Evolutionary conservation across 805 yeast genomes (phyloP).

Genomic region (Lipomyces orientalis): DNA sequence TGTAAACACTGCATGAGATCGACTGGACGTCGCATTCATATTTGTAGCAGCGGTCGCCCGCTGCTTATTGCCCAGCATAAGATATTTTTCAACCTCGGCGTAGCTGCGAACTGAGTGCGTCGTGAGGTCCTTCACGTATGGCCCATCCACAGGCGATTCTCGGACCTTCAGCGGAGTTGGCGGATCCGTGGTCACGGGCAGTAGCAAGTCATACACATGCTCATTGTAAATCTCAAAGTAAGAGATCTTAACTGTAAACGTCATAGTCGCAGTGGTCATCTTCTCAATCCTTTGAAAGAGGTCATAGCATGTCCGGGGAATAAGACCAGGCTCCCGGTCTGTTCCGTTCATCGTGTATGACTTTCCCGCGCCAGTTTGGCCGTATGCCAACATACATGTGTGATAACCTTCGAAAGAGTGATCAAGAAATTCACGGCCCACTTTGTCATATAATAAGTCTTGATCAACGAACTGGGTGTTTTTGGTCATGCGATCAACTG

Average conservation of each 20-base stretch:
- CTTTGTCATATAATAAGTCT: slow-evolving; percentile 50
- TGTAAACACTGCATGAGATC: slow-evolving; percentile 77
- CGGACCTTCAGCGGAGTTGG: slow-evolving; percentile 50
- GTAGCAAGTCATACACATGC: slow-evolving; percentile 64
- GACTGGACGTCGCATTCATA: slow-evolving; percentile 68
- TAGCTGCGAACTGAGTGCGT: slow-evolving; percentile 53
- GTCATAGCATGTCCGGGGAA: slow-evolving; percentile 59
- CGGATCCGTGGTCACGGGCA: slow-evolving; percentile 27
- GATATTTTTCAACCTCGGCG: slow-evolving; percentile 52
- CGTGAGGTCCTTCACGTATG: slow-evolving; percentile 61
- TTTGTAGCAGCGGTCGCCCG: slow-evolving; percentile 70
- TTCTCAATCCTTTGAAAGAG: slow-evolving; percentile 51
- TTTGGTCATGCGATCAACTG: slow-evolving; percentile 46
- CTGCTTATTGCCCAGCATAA: slow-evolving; percentile 55
- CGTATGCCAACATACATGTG: slow-evolving; percentile 62
- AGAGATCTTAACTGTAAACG: slow-evolving; percentile 50
- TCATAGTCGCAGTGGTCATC: slow-evolving; percentile 46
- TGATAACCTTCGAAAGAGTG: slow-evolving; percentile 63
- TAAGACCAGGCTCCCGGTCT: slow-evolving; percentile 58
- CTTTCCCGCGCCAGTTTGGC: slow-evolving; percentile 49
- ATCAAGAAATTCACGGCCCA: slow-evolving; percentile 58
- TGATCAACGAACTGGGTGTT: slow-evolving; percentile 51
- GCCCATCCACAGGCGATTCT: slow-evolving; percentile 63
- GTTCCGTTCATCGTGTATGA: slow-evolving; percentile 59
- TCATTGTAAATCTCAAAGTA: slow-evolving; percentile 76